Conservation (phyloP, 129 eudicot genomes). For the Arctium lappa region DNA sequence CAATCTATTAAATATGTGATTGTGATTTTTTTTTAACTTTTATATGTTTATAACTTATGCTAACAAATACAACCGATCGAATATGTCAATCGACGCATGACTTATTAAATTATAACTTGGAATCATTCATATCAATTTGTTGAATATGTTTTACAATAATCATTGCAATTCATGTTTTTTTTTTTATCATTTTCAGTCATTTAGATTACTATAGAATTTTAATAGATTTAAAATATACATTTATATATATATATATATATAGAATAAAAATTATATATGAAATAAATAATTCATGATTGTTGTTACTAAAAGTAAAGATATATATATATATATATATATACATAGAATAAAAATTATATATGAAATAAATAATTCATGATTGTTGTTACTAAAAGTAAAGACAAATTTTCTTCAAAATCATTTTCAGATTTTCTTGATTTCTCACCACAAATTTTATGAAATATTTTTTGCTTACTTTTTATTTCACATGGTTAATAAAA, state of each 20-base stretch:
- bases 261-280: background rate
- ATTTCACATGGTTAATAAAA: background rate
- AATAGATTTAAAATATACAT: too few species aligned
- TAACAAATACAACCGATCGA: too few species aligned
- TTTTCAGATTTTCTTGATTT: background rate
- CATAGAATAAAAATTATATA: background rate
- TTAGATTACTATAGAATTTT: too few species aligned
- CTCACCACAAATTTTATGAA: background rate
- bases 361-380: background rate
- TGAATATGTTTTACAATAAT: too few species aligned
- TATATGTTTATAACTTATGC: too few species aligned
- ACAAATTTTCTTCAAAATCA: background rate
- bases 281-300: background rate
- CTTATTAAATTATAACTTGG: background rate
- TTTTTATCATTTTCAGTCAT: background rate
- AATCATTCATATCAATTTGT: too few species aligned
- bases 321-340: too few species aligned
- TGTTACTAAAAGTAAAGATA: background rate
- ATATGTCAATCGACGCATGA: too few species aligned
- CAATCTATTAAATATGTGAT: too few species aligned
- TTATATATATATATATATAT: background rate
- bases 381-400: constrained; percentile 11
- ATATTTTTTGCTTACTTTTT: background rate
- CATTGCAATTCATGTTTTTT: background rate
- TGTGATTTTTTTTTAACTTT: too few species aligned